Conservation (phyloP, 1,284 basidiomycete genomes). For the Ustilago tritici region DNA sequence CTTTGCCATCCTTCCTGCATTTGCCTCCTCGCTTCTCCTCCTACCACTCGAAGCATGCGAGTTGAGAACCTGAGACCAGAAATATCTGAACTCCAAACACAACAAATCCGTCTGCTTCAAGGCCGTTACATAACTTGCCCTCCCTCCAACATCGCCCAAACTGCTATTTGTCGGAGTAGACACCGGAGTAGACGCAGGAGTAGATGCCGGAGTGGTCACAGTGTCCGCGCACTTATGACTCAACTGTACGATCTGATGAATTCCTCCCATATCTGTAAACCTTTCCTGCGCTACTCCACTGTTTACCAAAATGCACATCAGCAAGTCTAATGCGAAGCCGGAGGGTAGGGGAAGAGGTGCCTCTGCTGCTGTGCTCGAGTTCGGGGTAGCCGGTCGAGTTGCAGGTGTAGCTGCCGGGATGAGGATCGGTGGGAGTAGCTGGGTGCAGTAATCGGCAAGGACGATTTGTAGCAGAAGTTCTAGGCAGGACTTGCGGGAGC, state of each 20-base stretch:
- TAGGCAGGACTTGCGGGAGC: constrained; percentile 35
- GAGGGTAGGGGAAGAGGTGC: constrained; percentile 37
- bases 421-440: constrained; percentile 40
- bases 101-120: constrained; percentile 50
- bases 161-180: constrained; percentile 10
- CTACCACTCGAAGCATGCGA: constrained; percentile 6
- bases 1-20: neutral
- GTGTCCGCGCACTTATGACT: constrained; percentile 49
- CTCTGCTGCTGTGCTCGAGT: constrained; percentile 8
- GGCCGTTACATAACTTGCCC: constrained; percentile 17
- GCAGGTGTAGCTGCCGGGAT: constrained; percentile 13
- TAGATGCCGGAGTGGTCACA: constrained; percentile 26
- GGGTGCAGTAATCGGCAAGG: constrained; percentile 43
- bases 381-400: constrained; percentile 20
- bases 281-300: constrained; percentile 26
- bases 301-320: constrained; percentile 54
- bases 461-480: constrained; percentile 42
- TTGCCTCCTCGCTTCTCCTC: constrained; percentile 1
- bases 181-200: constrained; percentile 28
- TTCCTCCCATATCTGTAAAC: constrained; percentile 48
- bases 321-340: constrained; percentile 43
- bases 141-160: constrained; percentile 1
- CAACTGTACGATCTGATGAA: constrained; percentile 47
- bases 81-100: constrained; percentile 52
- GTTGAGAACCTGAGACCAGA: constrained; percentile 41